A percentile compares a stretch with the other conserved stretches of the same genome.
phyloP scores from a whole-genome alignment of 164 flowering plant species.

The Vitis labrusca region DNA sequence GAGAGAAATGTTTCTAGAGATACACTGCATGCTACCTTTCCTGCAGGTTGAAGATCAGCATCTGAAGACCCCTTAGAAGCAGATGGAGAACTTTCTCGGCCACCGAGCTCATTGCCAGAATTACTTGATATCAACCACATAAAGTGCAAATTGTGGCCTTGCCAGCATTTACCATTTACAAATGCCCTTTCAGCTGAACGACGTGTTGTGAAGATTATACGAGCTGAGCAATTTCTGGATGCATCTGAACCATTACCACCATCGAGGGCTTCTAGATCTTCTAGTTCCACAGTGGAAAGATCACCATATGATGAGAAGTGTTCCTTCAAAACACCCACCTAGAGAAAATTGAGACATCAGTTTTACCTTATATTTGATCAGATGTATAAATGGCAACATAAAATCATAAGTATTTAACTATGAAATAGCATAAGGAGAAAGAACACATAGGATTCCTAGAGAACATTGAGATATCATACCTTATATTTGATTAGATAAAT shows the following conservation, averaged over 20 bases:
- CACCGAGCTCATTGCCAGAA: slow-evolving; percentile 24
- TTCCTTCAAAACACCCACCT: slow-evolving; percentile 71
- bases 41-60: slow-evolving; percentile 26
- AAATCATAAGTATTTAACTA: too few species aligned
- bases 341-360: slow-evolving; percentile 14
- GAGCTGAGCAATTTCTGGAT: slow-evolving; percentile 43
- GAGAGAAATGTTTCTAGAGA: slow-evolving; percentile 26
- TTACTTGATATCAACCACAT: slow-evolving; percentile 55
- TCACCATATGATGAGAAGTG: slow-evolving; percentile 78
- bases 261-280: slow-evolving; percentile 36
- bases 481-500: too few species aligned
- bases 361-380: background rate
- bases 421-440: too few species aligned
- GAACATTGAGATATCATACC: too few species aligned
- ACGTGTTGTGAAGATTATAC: slow-evolving; percentile 55
- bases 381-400: background rate
- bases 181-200: slow-evolving; percentile 87
- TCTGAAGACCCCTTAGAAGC: slow-evolving; percentile 24
- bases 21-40: slow-evolving; percentile 16
- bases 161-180: slow-evolving; percentile 68
- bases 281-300: slow-evolving; percentile 67
- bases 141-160: slow-evolving; percentile 71
- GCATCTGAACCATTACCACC: slow-evolving; percentile 22
- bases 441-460: too few species aligned
- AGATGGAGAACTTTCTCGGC: slow-evolving; percentile 31